Evolutionary conservation across 2,329 filamentous ascomycete species (phyloP).

Genomic region (Verticillium isaacii): DNA sequence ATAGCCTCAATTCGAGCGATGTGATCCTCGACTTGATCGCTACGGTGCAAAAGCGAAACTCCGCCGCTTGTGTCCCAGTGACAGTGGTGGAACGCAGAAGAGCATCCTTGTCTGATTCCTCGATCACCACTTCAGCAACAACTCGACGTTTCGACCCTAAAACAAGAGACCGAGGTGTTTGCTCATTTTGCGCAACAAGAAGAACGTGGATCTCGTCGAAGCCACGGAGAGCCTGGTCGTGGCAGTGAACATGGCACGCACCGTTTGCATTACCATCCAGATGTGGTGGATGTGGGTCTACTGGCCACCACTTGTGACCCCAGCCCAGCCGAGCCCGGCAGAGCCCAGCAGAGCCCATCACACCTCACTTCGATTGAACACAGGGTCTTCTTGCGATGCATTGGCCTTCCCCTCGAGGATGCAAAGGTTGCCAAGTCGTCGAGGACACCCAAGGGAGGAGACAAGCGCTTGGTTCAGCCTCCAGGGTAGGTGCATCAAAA

Average conservation of each 20-base stretch:
- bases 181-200: neutral
- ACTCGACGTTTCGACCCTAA: too few relatives aligned
- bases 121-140: too few relatives aligned
- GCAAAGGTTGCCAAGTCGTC: neutral
- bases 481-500: neutral
- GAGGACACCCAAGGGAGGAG: neutral
- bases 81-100: too few relatives aligned
- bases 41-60: too few relatives aligned
- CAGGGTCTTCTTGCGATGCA: neutral
- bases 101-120: too few relatives aligned
- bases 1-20: too few relatives aligned
- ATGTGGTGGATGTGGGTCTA: neutral
- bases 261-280: neutral
- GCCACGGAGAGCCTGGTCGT: neutral
- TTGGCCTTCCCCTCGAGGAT: neutral
- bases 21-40: too few relatives aligned
- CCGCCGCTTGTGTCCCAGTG: too few relatives aligned
- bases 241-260: neutral
- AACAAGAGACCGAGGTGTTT: neutral
- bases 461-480: neutral
- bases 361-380: neutral
- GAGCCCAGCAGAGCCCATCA: too few relatives aligned
- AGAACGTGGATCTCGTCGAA: neutral
- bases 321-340: neutral
- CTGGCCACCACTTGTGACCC: neutral